Conservation (phyloP, 2,329 filamentous ascomycete genomes). For the Colletotrichum shisoi region DNA sequence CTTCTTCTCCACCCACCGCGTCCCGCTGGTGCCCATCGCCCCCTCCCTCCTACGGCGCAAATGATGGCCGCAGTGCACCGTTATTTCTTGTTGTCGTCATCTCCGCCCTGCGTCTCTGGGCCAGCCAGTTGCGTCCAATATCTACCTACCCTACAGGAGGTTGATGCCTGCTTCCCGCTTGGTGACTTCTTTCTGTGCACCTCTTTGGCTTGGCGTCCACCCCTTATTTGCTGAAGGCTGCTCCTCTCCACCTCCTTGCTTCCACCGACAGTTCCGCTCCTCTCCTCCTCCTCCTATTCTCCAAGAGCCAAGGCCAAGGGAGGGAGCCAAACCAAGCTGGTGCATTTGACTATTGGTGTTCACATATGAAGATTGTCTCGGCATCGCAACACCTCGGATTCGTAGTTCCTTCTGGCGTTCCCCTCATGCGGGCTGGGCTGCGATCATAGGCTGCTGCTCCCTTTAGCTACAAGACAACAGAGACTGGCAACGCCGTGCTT, state of each 20-base stretch:
- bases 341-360: neutral
- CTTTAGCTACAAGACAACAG: neutral
- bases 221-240: constrained; percentile 11
- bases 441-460: neutral
- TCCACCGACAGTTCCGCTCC: constrained; percentile 36
- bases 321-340: constrained; percentile 28
- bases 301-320: constrained; percentile 32
- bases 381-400: constrained; percentile 25
- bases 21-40: constrained; percentile 11
- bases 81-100: constrained; percentile 13
- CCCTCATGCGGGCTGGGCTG: constrained; percentile 8
- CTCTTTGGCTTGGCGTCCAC: constrained; percentile 6
- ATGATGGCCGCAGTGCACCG: constrained; percentile 10
- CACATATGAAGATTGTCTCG: constrained; percentile 8
- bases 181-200: neutral
- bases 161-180: constrained; percentile 1
- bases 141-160: too few relatives aligned
- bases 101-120: constrained; percentile 15
- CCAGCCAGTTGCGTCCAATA: constrained; percentile 23
- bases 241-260: constrained; percentile 17
- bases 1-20: constrained; percentile 15
- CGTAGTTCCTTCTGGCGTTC: neutral
- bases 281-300: constrained; percentile 22
- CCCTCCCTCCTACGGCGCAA: constrained; percentile 19
- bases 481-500: constrained; percentile 7